phyloP scores from a whole-genome alignment of 106 monocot species.

The Dendrobium huoshanense region DNA sequence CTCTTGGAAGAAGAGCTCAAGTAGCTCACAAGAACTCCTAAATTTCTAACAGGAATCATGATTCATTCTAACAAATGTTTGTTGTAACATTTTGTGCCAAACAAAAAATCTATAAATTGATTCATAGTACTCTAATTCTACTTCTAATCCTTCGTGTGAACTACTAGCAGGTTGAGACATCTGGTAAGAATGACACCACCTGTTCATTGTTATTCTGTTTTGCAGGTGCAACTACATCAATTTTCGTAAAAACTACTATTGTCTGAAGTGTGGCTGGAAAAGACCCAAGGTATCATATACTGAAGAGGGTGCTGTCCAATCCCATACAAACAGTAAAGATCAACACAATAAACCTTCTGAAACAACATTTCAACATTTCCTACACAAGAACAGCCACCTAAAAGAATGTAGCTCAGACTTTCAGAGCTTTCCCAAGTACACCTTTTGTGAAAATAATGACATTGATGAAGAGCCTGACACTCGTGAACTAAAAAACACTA shows the following conservation, averaged over 20 bases:
- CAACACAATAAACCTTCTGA: neutral
- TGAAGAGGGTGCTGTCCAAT: slow-evolving; percentile 5
- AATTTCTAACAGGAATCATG: too few relatives aligned
- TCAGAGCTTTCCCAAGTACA: slow-evolving; percentile 24
- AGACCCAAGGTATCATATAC: slow-evolving; percentile 45
- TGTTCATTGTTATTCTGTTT: slow-evolving; percentile 2
- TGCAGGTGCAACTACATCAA: slow-evolving; percentile 82
- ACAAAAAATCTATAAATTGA: too few relatives aligned
- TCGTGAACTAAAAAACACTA: neutral
- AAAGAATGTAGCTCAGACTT: slow-evolving; percentile 18
- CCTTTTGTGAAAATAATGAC: neutral
- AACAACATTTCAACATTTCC: slow-evolving; percentile 16
- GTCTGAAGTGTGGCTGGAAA: slow-evolving; percentile 88
- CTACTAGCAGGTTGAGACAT: neutral
- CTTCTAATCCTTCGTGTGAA: too few relatives aligned
- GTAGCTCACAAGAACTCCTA: too few relatives aligned
- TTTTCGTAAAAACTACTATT: slow-evolving; percentile 59
- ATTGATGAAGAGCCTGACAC: neutral
- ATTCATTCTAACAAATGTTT: too few relatives aligned
- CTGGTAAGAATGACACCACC: neutral
- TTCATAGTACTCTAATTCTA: too few relatives aligned
- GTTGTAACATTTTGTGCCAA: too few relatives aligned
- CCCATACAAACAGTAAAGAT: neutral
- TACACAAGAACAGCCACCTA: neutral
- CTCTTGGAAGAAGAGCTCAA: too few relatives aligned